Base-by-base conservation (phyloP, 2,329 filamentous ascomycete genomes). In the Truncatella angustata region DNA sequence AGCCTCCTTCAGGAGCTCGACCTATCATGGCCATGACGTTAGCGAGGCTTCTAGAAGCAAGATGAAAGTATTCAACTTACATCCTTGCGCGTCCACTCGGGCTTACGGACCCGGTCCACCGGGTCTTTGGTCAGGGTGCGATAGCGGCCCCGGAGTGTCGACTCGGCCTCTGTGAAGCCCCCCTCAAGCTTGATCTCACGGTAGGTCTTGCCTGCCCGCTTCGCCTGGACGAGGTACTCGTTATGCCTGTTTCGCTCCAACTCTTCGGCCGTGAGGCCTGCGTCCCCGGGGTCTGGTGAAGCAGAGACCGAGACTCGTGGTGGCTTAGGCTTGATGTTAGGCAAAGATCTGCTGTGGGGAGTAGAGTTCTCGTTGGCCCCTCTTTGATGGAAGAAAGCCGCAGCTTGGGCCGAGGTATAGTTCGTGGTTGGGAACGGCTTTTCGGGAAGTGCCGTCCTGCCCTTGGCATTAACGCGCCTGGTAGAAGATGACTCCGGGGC, bases 61-160 rank as follows among this genome's bases (percentile, higher is more conserved):
- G 35, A 4, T 26, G 23, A 23, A 16, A 28, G 20, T n/a, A 21
- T 10, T 20, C 12, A 5, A 77, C 86, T 77, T 68, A 90, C 87
- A 70, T 91, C 87, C 2, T 72, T 68, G 0, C 73, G 70, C 1
- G 66, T 74, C 87, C 87, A 91, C 52, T 77, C 68, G 0, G 88
- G 87, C 66, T 81, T 84, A 6, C 88, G 75, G 3, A 88, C 80
- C 5, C 88, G 74, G 52, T 82, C 75, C 30, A 78, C 73, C 59
- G 82, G 82, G 11, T 70, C 68, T 70, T 89, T 90, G 6, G 82
- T 88, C 60, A 90, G 66, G 2, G 78, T 82, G 4, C 88, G 75
- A 58, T 80, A 84, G 0, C 87, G 78, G 0, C 88, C 88, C 12
- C 88, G 78, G 34, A 92, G 73, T 0, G 88, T 91, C 10, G 86